These are phyloP conservation scores for Leccinum fibrillosum DNA, from an alignment of 768 basidiomycete genomes.

Conservation along the genomic window DNA sequence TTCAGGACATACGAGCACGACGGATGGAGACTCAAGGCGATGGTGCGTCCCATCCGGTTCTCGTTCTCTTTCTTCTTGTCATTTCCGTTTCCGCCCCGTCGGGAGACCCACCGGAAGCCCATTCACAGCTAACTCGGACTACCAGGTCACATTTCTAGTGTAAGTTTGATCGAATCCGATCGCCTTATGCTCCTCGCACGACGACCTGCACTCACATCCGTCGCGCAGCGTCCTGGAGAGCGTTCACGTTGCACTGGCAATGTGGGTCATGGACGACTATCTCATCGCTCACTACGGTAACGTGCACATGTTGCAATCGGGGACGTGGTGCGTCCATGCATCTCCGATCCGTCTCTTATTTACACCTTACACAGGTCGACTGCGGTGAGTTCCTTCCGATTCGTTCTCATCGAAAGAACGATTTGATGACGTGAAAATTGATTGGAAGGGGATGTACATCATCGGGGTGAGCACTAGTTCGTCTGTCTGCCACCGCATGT, in stretches of 20 bases:
- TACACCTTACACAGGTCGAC: conserved; percentile 9
- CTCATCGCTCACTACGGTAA: conserved; percentile 20
- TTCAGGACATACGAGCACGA: conserved; percentile 24
- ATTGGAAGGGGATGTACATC: conserved; percentile 17
- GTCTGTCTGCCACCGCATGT: background rate
- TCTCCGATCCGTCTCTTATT: background rate
- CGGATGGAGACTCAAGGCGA: conserved; percentile 16
- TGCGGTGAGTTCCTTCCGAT: conserved; percentile 12
- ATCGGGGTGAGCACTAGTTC: conserved; percentile 19
- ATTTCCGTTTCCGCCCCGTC: background rate
- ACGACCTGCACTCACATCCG: background rate
- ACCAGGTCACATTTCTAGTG: conserved; percentile 24
- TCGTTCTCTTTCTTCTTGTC: background rate
- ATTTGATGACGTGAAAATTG: background rate
- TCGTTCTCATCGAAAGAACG: background rate
- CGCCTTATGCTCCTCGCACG: background rate
- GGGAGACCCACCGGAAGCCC: background rate
- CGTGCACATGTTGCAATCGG: conserved; percentile 3
- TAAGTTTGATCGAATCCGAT: background rate
- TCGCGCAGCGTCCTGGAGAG: conserved; percentile 21
- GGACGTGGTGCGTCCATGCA: conserved; percentile 18
- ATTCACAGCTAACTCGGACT: background rate
- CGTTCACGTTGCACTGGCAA: conserved; percentile 18
- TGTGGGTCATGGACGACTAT: conserved; percentile 25
- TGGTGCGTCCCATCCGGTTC: conserved; percentile 11